Base-by-base conservation (phyloP, 805 yeast genomes). In the Metschnikowia chrysomelidarum region DNA sequence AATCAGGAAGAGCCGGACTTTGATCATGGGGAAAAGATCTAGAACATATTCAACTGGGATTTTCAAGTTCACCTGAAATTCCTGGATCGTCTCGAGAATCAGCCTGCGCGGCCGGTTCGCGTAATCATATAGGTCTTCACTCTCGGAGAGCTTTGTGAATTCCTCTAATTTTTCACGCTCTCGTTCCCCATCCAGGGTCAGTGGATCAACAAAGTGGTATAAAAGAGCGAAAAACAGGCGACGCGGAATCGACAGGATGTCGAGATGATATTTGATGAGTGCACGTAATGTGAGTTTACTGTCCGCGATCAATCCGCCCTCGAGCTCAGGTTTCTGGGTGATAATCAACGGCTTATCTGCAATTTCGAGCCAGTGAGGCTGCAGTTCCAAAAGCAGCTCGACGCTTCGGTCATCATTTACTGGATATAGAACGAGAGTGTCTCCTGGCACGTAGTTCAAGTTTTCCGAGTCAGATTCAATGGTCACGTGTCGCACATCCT, bases 31-130 rank as follows among this genome's bases (percentile, higher is more conserved):
- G 44, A 93, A 68, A 15, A 87, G 60, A 41, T 93, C 98, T 27
- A 86, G 67, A 4, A 87, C 49, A 51, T 83, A 82, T 38, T 77
- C 82, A 22, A 85, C 54, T 1, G 98, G 98, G 19, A 93, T 77
- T 31, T 61, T 69, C 26, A 93, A 67, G 47, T 66, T 64, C 4
- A 87, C 74, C 43, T 75, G 78, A 54, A 93, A 93, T 55, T 93
- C 99, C 34, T 78, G 71, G 5, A 93, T 56, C 0, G 85, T 83
- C 56, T 93, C 99, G 15, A 88, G 54, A 4, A 89, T 73, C 32
- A 95, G 87, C 46, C 99, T 60, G 44, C 96, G 71, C 4, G 98
- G 97, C 40, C 98, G 67, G 54, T 87, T 85, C n/a, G 94, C 94
- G 58, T 93, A 93, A 57, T 91, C 81, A 56, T 79, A 91, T 28